Percentiles rank a stretch among this genome's conserved stretches.
Evolutionary conservation across 352 stramenopile species (phyloP).

Genomic region (Globisporangium recalcitrans): DNA sequence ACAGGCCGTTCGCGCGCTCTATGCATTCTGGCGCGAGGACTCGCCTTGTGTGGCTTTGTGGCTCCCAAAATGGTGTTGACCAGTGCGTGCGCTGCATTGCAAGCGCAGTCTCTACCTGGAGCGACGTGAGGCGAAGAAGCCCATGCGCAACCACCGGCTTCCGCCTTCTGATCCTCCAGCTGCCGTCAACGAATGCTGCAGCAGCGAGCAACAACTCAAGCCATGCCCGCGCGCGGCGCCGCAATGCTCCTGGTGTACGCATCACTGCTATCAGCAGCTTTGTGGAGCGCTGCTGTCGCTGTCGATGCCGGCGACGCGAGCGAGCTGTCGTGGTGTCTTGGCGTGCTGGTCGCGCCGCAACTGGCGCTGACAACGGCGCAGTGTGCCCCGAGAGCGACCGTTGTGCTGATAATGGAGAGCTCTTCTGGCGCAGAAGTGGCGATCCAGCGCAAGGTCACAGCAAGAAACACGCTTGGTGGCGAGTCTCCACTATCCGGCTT

Average conservation of each 20-base stretch:
- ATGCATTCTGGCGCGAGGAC: conserved; percentile 1
- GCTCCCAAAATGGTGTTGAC: neutral
- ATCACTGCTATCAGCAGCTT: neutral
- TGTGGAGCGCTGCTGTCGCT: neutral
- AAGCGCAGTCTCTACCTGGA: neutral
- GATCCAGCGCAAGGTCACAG: neutral
- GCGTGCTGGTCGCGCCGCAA: neutral
- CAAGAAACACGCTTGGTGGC: neutral
- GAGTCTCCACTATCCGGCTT: neutral
- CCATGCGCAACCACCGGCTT: neutral
- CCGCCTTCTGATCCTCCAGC: neutral
- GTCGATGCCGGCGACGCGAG: neutral
- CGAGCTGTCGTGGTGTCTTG: neutral
- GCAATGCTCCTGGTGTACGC: neutral
- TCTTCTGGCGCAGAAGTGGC: neutral
- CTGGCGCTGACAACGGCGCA: neutral
- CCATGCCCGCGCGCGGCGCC: neutral
- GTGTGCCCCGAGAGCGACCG: neutral
- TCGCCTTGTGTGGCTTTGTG: neutral
- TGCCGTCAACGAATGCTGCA: neutral
- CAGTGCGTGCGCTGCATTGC: no score
- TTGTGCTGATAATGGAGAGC: neutral
- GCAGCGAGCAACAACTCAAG: neutral
- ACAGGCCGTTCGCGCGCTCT: neutral
- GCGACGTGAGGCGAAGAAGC: neutral